Base-by-base conservation (phyloP, 768 basidiomycete genomes). In the Pisolithus orientalis region DNA sequence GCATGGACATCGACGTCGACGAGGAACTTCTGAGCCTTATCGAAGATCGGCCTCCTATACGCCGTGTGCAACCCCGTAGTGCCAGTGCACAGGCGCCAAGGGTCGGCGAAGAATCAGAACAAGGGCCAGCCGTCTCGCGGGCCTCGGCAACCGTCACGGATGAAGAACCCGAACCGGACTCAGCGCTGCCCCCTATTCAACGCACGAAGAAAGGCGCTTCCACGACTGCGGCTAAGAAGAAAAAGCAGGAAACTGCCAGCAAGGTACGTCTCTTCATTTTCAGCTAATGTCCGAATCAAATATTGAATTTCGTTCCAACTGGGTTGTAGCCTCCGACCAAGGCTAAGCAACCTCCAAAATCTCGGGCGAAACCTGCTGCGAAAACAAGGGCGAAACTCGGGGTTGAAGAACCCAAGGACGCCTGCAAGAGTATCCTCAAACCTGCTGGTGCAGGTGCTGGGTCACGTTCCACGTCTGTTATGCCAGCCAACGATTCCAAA, bases 11-110 rank as follows among this genome's bases (percentile, higher is more conserved):
- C 63, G 71, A 83, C 50, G 79, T 78, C 11, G 76, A 78, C 10
- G 72, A 85, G 56, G 87, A 88, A 66, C 66, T 88, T 46, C 73
- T 87, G 52, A 85, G 84, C 59, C 70, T 89, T 25, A 71, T 89
- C 29, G 86, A 85, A 59, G 84, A 82, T 57, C 68, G 62, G 27
- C 67, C 45, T 14, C 54, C 59, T 39, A 46, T 55, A 37, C 49
- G 24, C 8, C 42, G 44, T 29, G 14, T 27, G 28, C 38, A 27
- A 27, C 24, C 27, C 1, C 8, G 9, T 27, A 13, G 25, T 29
- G 13, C 37, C 14, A 17, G 13, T 11, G 32, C 39, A 8, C 27
- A 3, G 25, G 54, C 48, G 46, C 50, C 40, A n/a, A 50, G 44
- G 24, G 31, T 29, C 8, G 52, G 42, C 11, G 53, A 51, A 29